A percentile compares a stretch with the other conserved stretches of the same genome.
Evolutionary conservation across 306 rosid species (phyloP).

Genomic region (Cicer chorassanicum): DNA sequence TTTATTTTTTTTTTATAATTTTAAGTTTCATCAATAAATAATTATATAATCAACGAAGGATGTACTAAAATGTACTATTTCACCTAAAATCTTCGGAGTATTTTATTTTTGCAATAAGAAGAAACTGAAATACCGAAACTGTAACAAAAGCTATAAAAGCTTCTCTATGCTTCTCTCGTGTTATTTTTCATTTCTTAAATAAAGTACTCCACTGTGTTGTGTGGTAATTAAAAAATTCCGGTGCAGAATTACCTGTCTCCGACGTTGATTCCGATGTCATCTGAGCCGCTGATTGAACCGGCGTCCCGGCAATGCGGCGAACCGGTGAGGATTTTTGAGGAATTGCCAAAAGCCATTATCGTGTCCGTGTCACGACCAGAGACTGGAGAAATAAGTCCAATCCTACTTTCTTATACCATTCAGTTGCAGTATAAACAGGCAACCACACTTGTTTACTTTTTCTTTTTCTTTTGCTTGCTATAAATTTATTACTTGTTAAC

Average conservation of each 20-base stretch:
- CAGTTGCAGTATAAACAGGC: conserved; percentile 92
- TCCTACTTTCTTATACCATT: conserved; percentile 80
- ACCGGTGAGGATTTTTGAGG: conserved; percentile 60
- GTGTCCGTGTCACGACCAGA: conserved; percentile 78
- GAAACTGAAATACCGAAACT: background rate
- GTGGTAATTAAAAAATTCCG: background rate
- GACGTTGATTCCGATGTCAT: conserved; percentile 54
- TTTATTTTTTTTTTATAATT: too few relatives aligned
- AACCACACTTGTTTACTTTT: background rate
- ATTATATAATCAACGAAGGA: too few relatives aligned
- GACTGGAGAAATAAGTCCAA: conserved; percentile 80
- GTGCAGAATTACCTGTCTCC: background rate
- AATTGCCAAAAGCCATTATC: conserved; percentile 71
- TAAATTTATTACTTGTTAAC: background rate
- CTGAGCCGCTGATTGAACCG: conserved; percentile 61
- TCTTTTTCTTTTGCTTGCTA: background rate
- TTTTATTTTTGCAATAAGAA: too few relatives aligned
- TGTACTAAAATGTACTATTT: too few relatives aligned
- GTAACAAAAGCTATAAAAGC: conserved; percentile 51
- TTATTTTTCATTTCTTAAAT: conserved; percentile 22
- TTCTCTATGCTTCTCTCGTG: background rate
- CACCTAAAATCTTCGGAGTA: too few relatives aligned
- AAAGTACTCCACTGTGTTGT: background rate
- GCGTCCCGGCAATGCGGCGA: conserved; percentile 55
- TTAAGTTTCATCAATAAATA: too few relatives aligned